A percentile compares a stretch with the other conserved stretches of the same genome.
phyloP scores from a whole-genome alignment of 2,329 filamentous ascomycete genomes.

The Coleophoma crateriformis region DNA sequence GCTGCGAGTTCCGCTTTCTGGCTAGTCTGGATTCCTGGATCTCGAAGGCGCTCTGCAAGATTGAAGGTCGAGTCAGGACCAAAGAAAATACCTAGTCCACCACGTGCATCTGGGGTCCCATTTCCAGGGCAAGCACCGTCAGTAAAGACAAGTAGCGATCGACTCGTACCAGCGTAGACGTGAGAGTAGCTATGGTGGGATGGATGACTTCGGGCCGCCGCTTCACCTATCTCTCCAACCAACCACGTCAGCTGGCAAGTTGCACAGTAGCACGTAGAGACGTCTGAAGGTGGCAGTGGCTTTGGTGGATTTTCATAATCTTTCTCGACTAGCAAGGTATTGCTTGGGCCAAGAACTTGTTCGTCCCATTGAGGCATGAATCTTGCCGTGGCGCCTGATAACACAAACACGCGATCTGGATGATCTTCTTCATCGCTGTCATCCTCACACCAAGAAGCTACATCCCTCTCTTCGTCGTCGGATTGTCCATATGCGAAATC shows the following conservation, averaged over 20 bases:
- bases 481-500: too few species aligned
- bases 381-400: too few species aligned
- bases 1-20: slow-evolving; percentile 8
- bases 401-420: too few species aligned
- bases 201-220: slow-evolving; percentile 3
- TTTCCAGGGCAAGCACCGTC: slow-evolving; percentile 6
- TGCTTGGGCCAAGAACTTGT: too few species aligned
- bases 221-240: slow-evolving; percentile 4
- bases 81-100: slow-evolving; percentile 5
- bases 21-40: slow-evolving; percentile 1
- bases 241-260: slow-evolving; percentile 7
- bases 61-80: slow-evolving; percentile 5
- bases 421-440: too few species aligned
- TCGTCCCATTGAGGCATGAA: too few species aligned
- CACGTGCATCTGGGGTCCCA: slow-evolving; percentile 2
- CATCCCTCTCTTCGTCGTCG: too few species aligned
- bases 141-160: slow-evolving; percentile 6
- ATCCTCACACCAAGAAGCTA: too few species aligned
- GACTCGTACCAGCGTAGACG: slow-evolving; percentile 1
- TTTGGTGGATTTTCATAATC: too few species aligned
- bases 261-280: slow-evolving; percentile 2
- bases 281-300: too few species aligned
- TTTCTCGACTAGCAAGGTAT: too few species aligned
- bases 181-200: slow-evolving; percentile 5
- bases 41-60: not conserved